A percentile compares a stretch with the other conserved stretches of the same genome.
phyloP scores from a whole-genome alignment of 1,284 basidiomycete genomes.

The Lignosus rhinocerotis region DNA sequence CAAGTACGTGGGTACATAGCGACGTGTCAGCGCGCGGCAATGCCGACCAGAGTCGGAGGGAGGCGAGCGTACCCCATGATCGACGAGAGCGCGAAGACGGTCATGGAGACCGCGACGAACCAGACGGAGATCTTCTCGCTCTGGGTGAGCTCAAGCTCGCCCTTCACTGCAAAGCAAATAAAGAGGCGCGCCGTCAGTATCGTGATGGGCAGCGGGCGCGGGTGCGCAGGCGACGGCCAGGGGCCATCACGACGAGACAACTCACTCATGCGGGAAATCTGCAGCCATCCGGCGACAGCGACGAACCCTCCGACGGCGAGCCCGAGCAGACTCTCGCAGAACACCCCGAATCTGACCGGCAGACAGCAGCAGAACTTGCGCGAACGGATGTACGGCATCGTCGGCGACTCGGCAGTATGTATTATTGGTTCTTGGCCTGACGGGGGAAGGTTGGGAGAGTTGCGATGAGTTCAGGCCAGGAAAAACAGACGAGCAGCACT shows the following conservation, averaged over 20 bases:
- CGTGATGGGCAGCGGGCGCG: background rate
- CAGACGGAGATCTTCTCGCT: constrained; percentile 47
- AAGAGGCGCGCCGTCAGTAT: background rate
- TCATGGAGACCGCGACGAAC: constrained; percentile 48
- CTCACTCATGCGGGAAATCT: constrained; percentile 28
- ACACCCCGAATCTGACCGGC: constrained; percentile 61
- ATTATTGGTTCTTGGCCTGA: background rate
- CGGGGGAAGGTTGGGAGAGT: background rate
- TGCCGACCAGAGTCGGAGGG: background rate
- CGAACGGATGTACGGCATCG: constrained; percentile 33
- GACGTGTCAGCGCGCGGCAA: background rate
- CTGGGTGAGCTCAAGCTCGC: constrained; percentile 24
- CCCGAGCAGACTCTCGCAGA: constrained; percentile 51
- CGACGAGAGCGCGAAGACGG: constrained; percentile 47
- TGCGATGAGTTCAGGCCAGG: background rate
- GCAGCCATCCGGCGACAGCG: constrained; percentile 45
- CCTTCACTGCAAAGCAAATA: constrained; percentile 19
- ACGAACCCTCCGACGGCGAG: constrained; percentile 45
- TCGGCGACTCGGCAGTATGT: constrained; percentile 1
- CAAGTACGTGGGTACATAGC: background rate
- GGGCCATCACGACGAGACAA: background rate
- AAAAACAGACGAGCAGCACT: background rate
- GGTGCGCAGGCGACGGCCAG: background rate
- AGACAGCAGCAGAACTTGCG: constrained; percentile 61
- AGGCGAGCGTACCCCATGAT: constrained; percentile 46